Conservation (phyloP, 495 filamentous ascomycete genomes). For the Tuber microsphaerosporum region DNA sequence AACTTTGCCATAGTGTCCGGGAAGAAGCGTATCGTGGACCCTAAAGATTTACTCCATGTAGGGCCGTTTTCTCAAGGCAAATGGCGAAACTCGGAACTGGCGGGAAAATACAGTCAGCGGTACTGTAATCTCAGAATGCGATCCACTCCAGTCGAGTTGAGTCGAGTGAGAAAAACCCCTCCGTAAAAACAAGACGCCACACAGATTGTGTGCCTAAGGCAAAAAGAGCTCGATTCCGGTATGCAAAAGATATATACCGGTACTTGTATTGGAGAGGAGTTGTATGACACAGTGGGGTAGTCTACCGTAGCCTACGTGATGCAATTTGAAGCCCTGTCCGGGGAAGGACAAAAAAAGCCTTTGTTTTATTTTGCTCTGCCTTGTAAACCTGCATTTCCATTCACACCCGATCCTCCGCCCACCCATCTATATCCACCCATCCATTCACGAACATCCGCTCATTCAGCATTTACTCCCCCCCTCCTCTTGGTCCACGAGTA, state of each 20-base stretch:
- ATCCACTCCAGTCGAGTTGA: neutral
- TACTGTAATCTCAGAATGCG: neutral
- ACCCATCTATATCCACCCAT: neutral
- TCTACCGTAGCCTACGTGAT: neutral
- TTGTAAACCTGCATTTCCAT: neutral
- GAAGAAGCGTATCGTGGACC: neutral
- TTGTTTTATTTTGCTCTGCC: neutral
- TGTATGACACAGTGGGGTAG: neutral
- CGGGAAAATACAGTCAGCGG: neutral
- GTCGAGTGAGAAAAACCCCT: slow-evolving; percentile 2
- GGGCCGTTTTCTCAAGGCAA: neutral
- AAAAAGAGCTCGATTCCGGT: neutral
- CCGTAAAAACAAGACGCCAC: neutral
- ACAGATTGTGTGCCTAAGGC: neutral
- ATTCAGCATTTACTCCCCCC: neutral
- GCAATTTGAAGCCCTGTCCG: neutral
- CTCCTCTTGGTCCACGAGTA: neutral
- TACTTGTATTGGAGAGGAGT: neutral
- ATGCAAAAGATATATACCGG: neutral
- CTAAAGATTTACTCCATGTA: neutral
- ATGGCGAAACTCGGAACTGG: neutral
- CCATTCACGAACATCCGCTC: neutral
- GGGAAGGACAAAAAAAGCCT: neutral
- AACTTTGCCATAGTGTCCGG: neutral
- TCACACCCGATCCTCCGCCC: neutral